Base-by-base conservation (phyloP, 805 yeast species). In the Sugiyamaella floridensis region DNA sequence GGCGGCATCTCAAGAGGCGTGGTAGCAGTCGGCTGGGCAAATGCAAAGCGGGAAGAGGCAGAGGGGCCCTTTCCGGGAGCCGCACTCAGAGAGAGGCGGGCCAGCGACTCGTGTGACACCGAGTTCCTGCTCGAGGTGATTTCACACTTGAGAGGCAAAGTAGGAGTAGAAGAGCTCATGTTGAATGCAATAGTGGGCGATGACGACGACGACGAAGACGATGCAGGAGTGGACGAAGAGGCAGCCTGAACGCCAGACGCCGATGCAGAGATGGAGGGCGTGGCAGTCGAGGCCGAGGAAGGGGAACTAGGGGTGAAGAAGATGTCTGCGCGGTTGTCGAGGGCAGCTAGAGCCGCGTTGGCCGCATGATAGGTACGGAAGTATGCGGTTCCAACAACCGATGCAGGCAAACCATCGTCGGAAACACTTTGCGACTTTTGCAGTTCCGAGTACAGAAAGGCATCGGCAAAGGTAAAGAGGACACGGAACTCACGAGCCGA, bases 391-490 rank as follows among this genome's bases (percentile, higher is more conserved):
- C 61, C 61, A 43, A 51, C 28, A 15, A 53, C 52, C 34, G 40
- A 45, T 22, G 51, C 37, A 11, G 60, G 60, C 48, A 57, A 37
- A 19, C 60, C 60, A 40, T 57, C 60, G 19, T 57, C 60, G 7
- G 51, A 55, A 10, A 55, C 28, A 29, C 55, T 42, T 19, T 69
- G 61, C 26, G 65, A 60, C 47, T 62, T 60, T 43, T 57, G 60
- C 22, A 71, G 50, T 46, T 71, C 75, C 43, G 65, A 56, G 34
- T 60, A 54, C 34, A 67, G 37, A 50, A 63, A 71, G 41, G 70
- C 75, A 4, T 64, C 63, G 14, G 74, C 75, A 53, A 71, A 67
- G 10, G 74, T 65, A 52, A 71, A 71, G 49, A 72, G 55, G 37
- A 70, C 59, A 14, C 63, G 63, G 48, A 72, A 64, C 57, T 71